Evolutionary conservation across 1,284 basidiomycete genomes (phyloP).

Genomic region (Fomitopsis betulina): DNA sequence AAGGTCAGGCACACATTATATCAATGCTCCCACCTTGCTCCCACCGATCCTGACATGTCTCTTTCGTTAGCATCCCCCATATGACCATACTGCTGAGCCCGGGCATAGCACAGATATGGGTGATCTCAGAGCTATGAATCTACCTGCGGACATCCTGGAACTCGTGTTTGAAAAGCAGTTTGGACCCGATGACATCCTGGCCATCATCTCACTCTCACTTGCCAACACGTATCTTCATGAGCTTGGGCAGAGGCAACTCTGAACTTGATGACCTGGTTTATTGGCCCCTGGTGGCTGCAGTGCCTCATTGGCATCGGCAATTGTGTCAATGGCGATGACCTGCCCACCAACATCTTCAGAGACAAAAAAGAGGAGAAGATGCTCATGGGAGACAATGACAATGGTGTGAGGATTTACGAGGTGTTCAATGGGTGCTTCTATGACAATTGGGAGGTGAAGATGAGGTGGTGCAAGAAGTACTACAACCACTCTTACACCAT

Average conservation of each 20-base stretch:
- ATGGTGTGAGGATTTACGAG: not conserved
- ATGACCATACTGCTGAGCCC: not conserved
- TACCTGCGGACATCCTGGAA: slow-evolving; percentile 1
- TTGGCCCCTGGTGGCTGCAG: slow-evolving; percentile 5
- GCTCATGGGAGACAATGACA: not conserved
- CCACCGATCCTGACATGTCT: no score
- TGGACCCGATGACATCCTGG: not conserved
- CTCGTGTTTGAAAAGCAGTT: not conserved
- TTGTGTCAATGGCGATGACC: not conserved
- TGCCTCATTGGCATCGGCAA: slow-evolving; percentile 15
- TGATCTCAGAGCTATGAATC: not conserved
- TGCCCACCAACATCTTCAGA: slow-evolving; percentile 11
- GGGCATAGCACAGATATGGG: not conserved
- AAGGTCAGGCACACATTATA: not conserved
- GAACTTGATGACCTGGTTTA: not conserved
- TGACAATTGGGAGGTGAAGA: not conserved
- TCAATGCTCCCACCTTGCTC: no score
- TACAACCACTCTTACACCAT: not conserved
- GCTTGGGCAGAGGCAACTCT: slow-evolving; percentile 4
- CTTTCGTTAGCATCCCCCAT: not conserved
- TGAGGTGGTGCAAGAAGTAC: not conserved
- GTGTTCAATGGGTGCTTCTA: not conserved
- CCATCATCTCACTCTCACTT: slow-evolving; percentile 4
- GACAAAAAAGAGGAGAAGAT: not conserved
- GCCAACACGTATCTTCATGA: slow-evolving; percentile 9